These are phyloP conservation scores for Bipolaris zeicola DNA, from an alignment of 2,329 filamentous ascomycete genomes.

Conservation along the genomic window DNA sequence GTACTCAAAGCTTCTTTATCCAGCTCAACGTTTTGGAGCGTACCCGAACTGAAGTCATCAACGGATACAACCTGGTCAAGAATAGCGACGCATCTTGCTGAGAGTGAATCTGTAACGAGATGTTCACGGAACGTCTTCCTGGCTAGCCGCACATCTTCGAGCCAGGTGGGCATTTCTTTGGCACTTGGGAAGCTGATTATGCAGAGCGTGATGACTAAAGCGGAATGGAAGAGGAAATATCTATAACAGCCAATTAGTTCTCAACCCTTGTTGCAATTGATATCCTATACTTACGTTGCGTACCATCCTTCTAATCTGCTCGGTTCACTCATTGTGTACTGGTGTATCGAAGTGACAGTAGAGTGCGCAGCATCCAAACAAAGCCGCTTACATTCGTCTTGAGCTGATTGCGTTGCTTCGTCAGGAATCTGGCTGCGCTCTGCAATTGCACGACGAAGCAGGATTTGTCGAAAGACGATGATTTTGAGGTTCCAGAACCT, in stretches of 20 bases:
- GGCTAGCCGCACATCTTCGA: conserved; percentile 29
- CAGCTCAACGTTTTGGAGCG: conserved; percentile 26
- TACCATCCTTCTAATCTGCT: conserved; percentile 35
- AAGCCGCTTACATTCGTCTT: conserved; percentile 30
- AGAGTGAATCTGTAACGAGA: conserved; percentile 30
- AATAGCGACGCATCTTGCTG: conserved; percentile 34
- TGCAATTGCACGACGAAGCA: conserved; percentile 30
- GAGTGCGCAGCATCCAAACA: conserved; percentile 35
- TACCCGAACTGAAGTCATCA: conserved; percentile 21
- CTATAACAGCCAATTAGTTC: conserved; percentile 12
- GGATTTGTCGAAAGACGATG: conserved; percentile 32
- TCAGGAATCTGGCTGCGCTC: conserved; percentile 29
- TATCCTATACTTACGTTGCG: conserved; percentile 26
- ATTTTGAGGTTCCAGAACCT: conserved; percentile 36
- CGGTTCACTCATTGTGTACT: conserved; percentile 26
- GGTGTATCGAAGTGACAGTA: conserved; percentile 30
- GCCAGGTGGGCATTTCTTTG: conserved; percentile 21
- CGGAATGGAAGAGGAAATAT: conserved; percentile 35
- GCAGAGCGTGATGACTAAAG: conserved; percentile 31
- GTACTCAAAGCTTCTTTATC: conserved; percentile 28
- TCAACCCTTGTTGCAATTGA: not conserved
- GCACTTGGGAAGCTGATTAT: conserved; percentile 33
- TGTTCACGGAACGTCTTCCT: conserved; percentile 28
- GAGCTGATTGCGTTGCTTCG: conserved; percentile 20
- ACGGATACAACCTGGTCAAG: conserved; percentile 31